phyloP scores from a whole-genome alignment of 805 yeast genomes.

The Yarrowia keelungensis region DNA sequence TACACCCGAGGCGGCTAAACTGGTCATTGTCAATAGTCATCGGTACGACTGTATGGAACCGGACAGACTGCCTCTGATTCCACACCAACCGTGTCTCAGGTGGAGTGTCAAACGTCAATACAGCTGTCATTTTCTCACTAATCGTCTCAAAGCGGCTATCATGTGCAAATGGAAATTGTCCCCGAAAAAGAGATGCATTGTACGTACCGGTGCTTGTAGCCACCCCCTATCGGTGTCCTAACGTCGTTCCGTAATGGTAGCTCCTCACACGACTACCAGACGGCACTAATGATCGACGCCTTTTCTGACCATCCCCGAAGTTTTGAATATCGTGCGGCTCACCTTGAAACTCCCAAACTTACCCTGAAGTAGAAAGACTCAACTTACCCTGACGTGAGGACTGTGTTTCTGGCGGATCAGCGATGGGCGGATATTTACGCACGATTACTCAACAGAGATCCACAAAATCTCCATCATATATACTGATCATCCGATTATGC shows the following conservation, averaged over 20 bases:
- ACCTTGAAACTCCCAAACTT: constrained; percentile 14
- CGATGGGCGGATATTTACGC: background rate
- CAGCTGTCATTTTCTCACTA: background rate
- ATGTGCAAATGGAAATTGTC: background rate
- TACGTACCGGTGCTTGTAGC: too few species aligned
- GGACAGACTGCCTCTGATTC: background rate
- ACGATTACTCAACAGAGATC: background rate
- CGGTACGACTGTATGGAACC: background rate
- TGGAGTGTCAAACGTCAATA: background rate
- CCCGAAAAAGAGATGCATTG: too few species aligned
- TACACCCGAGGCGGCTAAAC: too few species aligned
- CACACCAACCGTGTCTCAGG: background rate
- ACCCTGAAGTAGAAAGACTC: background rate
- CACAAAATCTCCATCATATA: too few species aligned
- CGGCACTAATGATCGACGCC: constrained; percentile 8
- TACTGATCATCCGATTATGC: constrained; percentile 19
- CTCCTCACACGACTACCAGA: background rate
- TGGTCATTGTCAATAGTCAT: too few species aligned
- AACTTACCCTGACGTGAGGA: background rate
- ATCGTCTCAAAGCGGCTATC: background rate
- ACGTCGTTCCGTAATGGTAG: background rate
- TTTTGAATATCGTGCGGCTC: background rate
- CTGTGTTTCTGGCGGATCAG: background rate
- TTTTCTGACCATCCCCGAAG: background rate
- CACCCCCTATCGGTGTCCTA: background rate